Conservation (phyloP, 768 basidiomycete genomes). For the Clitopilus hobsonii region DNA sequence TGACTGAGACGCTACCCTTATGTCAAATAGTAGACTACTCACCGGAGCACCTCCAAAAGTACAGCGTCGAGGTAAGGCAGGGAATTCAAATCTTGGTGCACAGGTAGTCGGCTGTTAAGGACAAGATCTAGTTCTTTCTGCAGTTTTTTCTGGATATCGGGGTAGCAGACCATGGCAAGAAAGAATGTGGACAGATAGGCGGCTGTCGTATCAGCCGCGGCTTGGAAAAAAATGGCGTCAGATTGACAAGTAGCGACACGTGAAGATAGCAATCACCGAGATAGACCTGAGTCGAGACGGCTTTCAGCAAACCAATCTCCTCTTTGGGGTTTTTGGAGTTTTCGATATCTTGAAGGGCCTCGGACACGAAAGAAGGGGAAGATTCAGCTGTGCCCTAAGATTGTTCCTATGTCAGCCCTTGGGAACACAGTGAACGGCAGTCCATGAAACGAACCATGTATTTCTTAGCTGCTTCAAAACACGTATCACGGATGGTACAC, state of each 20-base stretch:
- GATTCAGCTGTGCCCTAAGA: too few relatives aligned
- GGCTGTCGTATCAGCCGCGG: neutral
- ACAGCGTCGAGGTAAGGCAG: conserved; percentile 15
- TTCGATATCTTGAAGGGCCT: neutral
- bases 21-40: neutral
- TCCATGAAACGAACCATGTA: conserved; percentile 11
- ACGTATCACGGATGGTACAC: conserved; percentile 16
- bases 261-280: neutral
- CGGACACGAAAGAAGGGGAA: neutral
- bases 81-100: conserved; percentile 7
- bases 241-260: neutral
- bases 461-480: conserved; percentile 14
- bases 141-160: conserved; percentile 18
- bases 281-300: neutral
- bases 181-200: neutral
- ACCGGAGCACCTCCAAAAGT: conserved; percentile 12
- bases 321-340: neutral
- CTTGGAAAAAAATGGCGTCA: neutral
- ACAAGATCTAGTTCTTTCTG: conserved; percentile 12
- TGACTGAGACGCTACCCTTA: neutral
- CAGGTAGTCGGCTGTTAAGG: conserved; percentile 6
- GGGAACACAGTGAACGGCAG: neutral
- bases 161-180: conserved; percentile 13
- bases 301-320: neutral
- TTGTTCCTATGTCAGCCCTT: neutral